Conservation (phyloP, 106 monocot genomes). For the Dendrobium nobile region DNA sequence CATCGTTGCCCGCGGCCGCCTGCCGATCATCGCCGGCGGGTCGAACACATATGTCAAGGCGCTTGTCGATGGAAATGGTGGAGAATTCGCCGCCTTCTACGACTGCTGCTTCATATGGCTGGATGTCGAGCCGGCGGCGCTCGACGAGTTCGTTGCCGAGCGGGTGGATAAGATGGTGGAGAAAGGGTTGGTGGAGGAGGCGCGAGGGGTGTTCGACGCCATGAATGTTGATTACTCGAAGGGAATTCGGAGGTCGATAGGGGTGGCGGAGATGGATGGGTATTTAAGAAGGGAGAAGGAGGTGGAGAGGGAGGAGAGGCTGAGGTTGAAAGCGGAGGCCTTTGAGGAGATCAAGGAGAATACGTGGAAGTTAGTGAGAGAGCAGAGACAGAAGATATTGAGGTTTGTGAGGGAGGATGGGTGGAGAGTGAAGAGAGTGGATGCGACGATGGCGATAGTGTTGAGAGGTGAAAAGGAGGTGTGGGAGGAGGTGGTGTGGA, state of each 20-base stretch:
- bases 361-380: slow-evolving; percentile 30
- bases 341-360: slow-evolving; percentile 48
- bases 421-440: slow-evolving; percentile 36
- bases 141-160: slow-evolving; percentile 19
- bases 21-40: slow-evolving; percentile 65
- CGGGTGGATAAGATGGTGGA: slow-evolving; percentile 45
- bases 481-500: slow-evolving; percentile 30
- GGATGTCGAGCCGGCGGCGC: slow-evolving; percentile 22
- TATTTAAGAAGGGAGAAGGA: slow-evolving; percentile 23
- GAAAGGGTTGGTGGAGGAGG: slow-evolving; percentile 48
- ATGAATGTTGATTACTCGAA: slow-evolving; percentile 19
- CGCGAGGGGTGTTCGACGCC: slow-evolving; percentile 20
- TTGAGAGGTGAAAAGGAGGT: slow-evolving; percentile 9
- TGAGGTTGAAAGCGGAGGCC: slow-evolving; percentile 25
- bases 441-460: slow-evolving; percentile 36
- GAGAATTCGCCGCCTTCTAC: slow-evolving; percentile 23
- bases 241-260: slow-evolving; percentile 38
- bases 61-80: slow-evolving; percentile 28
- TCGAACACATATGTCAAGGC: slow-evolving; percentile 64
- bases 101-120: slow-evolving; percentile 51
- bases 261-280: slow-evolving; percentile 45
- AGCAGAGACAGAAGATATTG: slow-evolving; percentile 43
- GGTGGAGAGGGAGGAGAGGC: not conserved
- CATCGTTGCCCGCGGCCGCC: slow-evolving; percentile 26
- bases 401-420: slow-evolving; percentile 15